Evolutionary conservation across 1,284 basidiomycete species (phyloP).

Genomic region (Cutaneotrichosporon arboriforme): DNA sequence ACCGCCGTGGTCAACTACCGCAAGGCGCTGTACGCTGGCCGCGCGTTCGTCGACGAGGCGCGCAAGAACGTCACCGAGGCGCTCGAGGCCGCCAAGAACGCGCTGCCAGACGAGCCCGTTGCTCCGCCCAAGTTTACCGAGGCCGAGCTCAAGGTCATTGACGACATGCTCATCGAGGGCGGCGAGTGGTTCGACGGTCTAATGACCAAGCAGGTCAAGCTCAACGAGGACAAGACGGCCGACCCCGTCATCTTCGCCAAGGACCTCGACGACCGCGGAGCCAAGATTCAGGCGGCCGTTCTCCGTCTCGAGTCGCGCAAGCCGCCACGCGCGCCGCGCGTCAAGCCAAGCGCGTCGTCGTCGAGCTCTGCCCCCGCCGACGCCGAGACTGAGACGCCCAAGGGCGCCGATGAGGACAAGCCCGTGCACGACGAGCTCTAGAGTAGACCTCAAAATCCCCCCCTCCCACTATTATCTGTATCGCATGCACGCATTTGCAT

Average conservation of each 20-base stretch:
- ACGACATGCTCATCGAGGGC: slow-evolving; percentile 67
- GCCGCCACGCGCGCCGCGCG: slow-evolving; percentile 12
- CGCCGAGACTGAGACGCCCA: not conserved
- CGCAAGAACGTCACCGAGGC: slow-evolving; percentile 54
- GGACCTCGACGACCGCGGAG: slow-evolving; percentile 75
- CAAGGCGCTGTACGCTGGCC: slow-evolving; percentile 57
- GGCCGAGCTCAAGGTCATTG: slow-evolving; percentile 71
- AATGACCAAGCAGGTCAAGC: slow-evolving; percentile 69
- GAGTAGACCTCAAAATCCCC: not conserved
- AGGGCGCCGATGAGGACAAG: not conserved
- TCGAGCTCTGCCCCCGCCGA: not conserved
- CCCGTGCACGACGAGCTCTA: slow-evolving; percentile 12
- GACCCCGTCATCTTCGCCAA: slow-evolving; percentile 73
- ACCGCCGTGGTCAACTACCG: slow-evolving; percentile 60
- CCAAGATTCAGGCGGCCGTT: slow-evolving; percentile 68
- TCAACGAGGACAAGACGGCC: slow-evolving; percentile 58
- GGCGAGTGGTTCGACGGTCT: slow-evolving; percentile 71
- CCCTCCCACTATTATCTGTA: not conserved
- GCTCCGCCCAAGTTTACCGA: slow-evolving; percentile 69
- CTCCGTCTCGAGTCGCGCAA: slow-evolving; percentile 9
- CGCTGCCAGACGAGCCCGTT: slow-evolving; percentile 46
- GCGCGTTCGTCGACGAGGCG: slow-evolving; percentile 75
- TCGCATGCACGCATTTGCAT: not conserved
- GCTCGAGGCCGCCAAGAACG: slow-evolving; percentile 51
- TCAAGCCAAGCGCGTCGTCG: slow-evolving; percentile 2